These are phyloP conservation scores for Metarhizium anisopliae DNA, from an alignment of 2,329 filamentous ascomycete species.

Conservation along the genomic window DNA sequence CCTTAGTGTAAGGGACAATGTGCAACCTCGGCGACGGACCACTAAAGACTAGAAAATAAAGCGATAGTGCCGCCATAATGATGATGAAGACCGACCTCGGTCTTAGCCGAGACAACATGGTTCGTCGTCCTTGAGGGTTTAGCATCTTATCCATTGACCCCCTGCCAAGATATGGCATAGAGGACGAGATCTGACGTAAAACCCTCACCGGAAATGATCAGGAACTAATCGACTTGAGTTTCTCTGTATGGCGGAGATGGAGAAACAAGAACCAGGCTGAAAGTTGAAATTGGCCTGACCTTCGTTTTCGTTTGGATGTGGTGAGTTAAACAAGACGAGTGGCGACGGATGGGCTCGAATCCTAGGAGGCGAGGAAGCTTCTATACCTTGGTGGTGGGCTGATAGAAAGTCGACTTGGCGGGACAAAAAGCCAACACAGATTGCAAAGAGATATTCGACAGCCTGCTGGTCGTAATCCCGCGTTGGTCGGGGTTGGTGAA, in stretches of 20 bases:
- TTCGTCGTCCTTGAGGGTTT: slow-evolving; percentile 19
- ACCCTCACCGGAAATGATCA: neutral
- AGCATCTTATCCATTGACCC: slow-evolving; percentile 23
- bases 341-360: neutral
- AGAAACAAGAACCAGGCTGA: neutral
- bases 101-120: slow-evolving; percentile 25
- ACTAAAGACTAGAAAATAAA: slow-evolving; percentile 35
- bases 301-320: too few species aligned
- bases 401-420: neutral
- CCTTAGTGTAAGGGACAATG: slow-evolving; percentile 22
- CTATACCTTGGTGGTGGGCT: neutral
- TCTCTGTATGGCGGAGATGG: neutral
- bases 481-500: neutral
- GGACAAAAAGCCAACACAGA: neutral
- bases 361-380: neutral
- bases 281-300: neutral
- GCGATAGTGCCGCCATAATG: slow-evolving; percentile 27
- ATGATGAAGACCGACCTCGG: slow-evolving; percentile 33
- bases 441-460: slow-evolving; percentile 1
- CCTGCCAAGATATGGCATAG: neutral
- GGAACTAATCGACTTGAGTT: neutral
- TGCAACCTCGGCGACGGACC: slow-evolving; percentile 22
- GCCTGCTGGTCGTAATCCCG: slow-evolving; percentile 4
- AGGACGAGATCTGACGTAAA: neutral
- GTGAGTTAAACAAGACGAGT: neutral